Percentiles rank a stretch among this genome's conserved stretches.
These are phyloP conservation scores for Apiotrichum mycotoxinovorans DNA, from an alignment of 1,284 basidiomycete species.

Conservation along the genomic window DNA sequence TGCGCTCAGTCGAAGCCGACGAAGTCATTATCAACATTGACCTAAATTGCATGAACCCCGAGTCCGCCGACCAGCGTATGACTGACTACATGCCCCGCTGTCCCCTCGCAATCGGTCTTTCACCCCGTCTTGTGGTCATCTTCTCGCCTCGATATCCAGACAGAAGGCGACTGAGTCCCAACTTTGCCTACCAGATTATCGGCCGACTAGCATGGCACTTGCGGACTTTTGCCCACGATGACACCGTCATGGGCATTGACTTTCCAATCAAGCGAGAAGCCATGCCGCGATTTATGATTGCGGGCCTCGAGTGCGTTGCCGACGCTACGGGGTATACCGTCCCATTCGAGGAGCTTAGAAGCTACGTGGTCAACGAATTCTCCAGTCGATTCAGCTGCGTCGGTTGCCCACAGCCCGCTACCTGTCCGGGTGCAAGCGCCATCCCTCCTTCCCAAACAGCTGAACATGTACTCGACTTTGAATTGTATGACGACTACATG, in stretches of 20 bases:
- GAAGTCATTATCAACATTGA: not conserved
- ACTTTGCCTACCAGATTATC: not conserved
- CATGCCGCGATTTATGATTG: not conserved
- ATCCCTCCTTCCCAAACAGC: not conserved
- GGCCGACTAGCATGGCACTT: not conserved
- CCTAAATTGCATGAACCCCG: not conserved
- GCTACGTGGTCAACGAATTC: not conserved
- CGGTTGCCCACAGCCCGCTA: not conserved
- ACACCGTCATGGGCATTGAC: not conserved
- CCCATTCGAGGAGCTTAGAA: not conserved
- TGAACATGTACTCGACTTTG: not conserved
- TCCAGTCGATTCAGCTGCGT: not conserved
- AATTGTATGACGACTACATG: not conserved
- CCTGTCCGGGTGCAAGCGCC: not conserved
- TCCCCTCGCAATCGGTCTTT: not conserved
- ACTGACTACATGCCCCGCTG: not conserved
- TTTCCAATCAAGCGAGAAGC: not conserved
- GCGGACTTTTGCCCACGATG: not conserved
- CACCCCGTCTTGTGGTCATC: not conserved
- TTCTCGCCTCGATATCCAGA: not conserved
- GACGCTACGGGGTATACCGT: not conserved
- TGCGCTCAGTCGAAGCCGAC: not conserved
- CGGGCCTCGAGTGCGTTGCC: not conserved
- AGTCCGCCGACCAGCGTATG: not conserved
- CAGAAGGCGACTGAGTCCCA: not conserved